Evolutionary conservation across 1,284 basidiomycete species (phyloP), one percentile per base, ranked within the genome.

Genomic region (Exobasidium rhododendri): DNA sequence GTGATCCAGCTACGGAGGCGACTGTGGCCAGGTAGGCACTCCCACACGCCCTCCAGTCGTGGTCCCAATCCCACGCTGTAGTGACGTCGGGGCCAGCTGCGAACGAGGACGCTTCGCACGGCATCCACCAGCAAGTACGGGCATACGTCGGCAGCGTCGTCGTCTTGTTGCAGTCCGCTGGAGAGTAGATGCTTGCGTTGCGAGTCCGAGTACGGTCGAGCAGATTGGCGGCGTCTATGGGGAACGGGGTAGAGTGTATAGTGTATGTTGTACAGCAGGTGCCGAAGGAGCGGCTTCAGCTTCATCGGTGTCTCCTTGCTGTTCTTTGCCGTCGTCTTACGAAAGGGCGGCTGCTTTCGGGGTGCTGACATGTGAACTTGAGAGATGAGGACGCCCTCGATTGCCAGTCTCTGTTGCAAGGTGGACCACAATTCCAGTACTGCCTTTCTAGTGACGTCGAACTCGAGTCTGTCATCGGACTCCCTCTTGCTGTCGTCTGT

Each of bases 381-480:
- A 22, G 32, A 55, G 4, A 29, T 20, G 5, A 4, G 5, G 3
- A 55, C 32, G 2, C 52, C 52, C 28, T 40, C 40, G 13, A 17
- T 31, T 26, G 4, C 6, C 22, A 55, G 17, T 3, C n/a, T 44
- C 22, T 20, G 2, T 14, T 22, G 40, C 14, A 55, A 6, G 13
- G 14, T 26, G 2, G n/a, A 22, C 52, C 52, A 55, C 52, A 55
- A 32, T 44, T 20, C 30, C 5, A 44, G 3, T 11, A 55, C 14
- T 20, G 52, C 4, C 14, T 26, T 44, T 4, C 40, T 26, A 22
- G 52, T 44, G 20, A 55, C 30, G 2, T 55, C 22, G 17, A 26
- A 55, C 22, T 35, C 24, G 5, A 55, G n/a, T 32, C 30, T 31
- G 3, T 67, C 70, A 13, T 51, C 28, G 28, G 14, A 24, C 13